These are phyloP conservation scores for Cladosporium oxysporum DNA, from an alignment of 2,329 filamentous ascomycete species.

Conservation along the genomic window DNA sequence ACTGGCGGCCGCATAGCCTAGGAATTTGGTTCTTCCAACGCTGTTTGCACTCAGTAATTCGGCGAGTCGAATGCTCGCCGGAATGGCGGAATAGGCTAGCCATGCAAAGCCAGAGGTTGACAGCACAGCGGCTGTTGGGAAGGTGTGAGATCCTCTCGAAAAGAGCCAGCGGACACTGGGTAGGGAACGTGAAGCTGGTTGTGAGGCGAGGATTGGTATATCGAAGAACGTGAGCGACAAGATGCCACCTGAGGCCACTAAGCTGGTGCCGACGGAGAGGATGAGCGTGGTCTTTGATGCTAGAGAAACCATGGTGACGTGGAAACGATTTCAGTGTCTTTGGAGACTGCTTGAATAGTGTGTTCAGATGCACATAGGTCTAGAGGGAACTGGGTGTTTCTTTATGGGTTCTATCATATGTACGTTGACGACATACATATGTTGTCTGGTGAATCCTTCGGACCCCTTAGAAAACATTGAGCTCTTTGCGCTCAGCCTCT, in stretches of 20 bases:
- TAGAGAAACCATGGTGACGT: background rate
- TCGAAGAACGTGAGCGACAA: conserved; percentile 30
- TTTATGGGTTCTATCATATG: background rate
- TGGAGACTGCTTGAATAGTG: background rate
- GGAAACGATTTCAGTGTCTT: background rate
- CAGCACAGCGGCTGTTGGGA: conserved; percentile 27
- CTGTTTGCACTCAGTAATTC: conserved; percentile 23
- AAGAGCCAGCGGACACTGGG: conserved; percentile 32
- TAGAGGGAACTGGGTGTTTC: background rate
- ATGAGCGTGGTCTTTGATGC: conserved; percentile 15
- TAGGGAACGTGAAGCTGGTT: conserved; percentile 32
- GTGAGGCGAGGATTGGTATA: conserved; percentile 29
- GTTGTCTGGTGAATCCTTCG: background rate
- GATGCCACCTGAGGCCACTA: conserved; percentile 28
- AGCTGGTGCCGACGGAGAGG: conserved; percentile 26
- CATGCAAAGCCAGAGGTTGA: conserved; percentile 29
- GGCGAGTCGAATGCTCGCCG: conserved; percentile 17
- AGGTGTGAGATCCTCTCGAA: conserved; percentile 31
- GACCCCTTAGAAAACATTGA: background rate
- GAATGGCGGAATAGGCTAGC: conserved; percentile 29
- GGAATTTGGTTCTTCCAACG: background rate
- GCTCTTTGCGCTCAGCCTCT: background rate
- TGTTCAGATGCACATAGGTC: background rate
- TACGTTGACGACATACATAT: background rate
- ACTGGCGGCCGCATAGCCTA: conserved; percentile 22